Base-by-base conservation (phyloP, 2,329 filamentous ascomycete genomes). In the Sporothrix variecibatus region DNA sequence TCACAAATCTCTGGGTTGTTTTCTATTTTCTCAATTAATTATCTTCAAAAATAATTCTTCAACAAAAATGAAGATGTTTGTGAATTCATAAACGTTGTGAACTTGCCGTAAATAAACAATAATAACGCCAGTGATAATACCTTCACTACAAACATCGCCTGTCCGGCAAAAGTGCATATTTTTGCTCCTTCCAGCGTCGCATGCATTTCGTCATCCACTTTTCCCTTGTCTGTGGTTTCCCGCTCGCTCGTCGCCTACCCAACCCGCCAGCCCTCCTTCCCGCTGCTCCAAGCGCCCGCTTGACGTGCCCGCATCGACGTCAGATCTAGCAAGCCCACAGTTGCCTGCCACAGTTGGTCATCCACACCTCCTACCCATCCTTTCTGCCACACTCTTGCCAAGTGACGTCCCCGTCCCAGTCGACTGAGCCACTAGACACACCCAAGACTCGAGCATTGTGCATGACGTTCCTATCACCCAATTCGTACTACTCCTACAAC, bases 161-260 rank as follows among this genome's bases (percentile, higher is more conserved):
- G 3, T 40, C 31, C 23, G 62, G 38, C 62, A 28, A 46, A 65
- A 65, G 15, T 51, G 46, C 46, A 12, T 15, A 2, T n/a, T 9
- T 11, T 28, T 28, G 51, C 51, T 49, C 43, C 51, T 69, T n/a
- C 26, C 43, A 69, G 26, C 17, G 65, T 53, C 20, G 65, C 43
- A 69, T 69, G 65, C 65, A 69, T 69, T 69, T 69, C 65, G 43
- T 69, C 65, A 69, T 69, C 65, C 65, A 69, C 43, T 38, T 53
- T 23, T 34, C 17, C 8, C 31, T 31, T n/a, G 43, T 34, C 65
- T 69, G 26, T 38, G 65, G 26, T 53, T 53, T 38, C 65, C 43
- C 43, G 28, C 34, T 20, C 51, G 34, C 34, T 56, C 26, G n/a
- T 11, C 51, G 51, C 20, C 7, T 53, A n/a, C 15, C 38, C 60